Percentiles rank a stretch among this genome's conserved stretches.
These are phyloP conservation scores for Cryptococcus sp. DNA, from an alignment of 1,284 basidiomycete genomes.

Conservation along the genomic window DNA sequence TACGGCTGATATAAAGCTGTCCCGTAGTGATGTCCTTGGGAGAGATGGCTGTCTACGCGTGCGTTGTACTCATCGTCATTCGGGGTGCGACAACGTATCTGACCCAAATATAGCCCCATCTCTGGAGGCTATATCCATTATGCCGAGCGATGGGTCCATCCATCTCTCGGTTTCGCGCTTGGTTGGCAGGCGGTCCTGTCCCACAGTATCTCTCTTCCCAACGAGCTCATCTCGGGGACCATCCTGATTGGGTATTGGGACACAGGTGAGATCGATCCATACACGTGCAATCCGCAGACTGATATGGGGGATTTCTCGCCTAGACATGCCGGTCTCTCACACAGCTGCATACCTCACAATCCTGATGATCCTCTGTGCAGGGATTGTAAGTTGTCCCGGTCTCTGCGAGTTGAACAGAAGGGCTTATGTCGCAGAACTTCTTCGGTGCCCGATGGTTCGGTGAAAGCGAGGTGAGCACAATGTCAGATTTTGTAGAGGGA, in stretches of 20 bases:
- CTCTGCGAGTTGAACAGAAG: not conserved
- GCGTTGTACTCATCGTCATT: not conserved
- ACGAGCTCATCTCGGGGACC: conserved; percentile 72
- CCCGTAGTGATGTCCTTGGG: conserved; percentile 45
- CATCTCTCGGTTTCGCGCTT: conserved; percentile 34
- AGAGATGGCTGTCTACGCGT: conserved; percentile 41
- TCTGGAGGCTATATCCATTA: conserved; percentile 46
- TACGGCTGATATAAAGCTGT: conserved; percentile 34
- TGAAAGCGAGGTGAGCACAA: conserved; percentile 57
- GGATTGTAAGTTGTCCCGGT: conserved; percentile 4
- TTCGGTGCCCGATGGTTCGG: conserved; percentile 52
- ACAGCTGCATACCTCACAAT: conserved; percentile 16
- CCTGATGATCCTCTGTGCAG: conserved; percentile 7
- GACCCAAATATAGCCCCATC: conserved; percentile 11
- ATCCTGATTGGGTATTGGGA: conserved; percentile 79
- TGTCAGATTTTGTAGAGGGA: no score
- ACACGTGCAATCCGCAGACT: conserved; percentile 39
- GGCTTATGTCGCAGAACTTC: conserved; percentile 19
- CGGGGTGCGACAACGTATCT: not conserved
- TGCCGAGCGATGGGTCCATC: conserved; percentile 34
- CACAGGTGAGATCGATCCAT: conserved; percentile 30
- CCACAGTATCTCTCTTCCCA: conserved; percentile 64
- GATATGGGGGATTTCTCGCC: conserved; percentile 56
- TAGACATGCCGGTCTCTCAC: conserved; percentile 57
- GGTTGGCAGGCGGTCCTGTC: conserved; percentile 48